Evolutionary conservation across 345 rosid species (phyloP), one percentile per base, ranked within the genome.

Genomic region (Brassica carinata): DNA sequence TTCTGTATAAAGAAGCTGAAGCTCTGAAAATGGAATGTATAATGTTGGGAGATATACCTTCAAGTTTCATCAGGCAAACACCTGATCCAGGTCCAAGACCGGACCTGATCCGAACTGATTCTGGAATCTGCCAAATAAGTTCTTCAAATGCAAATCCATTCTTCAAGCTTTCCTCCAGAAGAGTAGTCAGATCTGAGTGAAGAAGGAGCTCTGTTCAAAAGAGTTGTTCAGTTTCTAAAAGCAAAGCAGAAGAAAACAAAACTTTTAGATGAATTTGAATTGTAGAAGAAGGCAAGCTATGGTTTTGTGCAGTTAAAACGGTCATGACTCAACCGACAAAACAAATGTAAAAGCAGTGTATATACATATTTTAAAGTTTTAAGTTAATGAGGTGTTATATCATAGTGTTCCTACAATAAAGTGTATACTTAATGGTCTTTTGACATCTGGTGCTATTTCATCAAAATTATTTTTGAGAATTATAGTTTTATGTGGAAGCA

Each of bases 41-140:
- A 67, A 88, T 79, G 75, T 78, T 90, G 73, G 89, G 81, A 74
- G 87, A 64, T 77, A 88, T 82, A 66, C 88, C 92, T 53, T 87
- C 91, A 2, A 88, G 85, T 68, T 84, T 88, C 91, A 88, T 87
- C 45, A 90, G 67, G 69, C 88, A 84, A 10, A 87, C 77, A 40
- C 90, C 91, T 7, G 93, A 90, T 79, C 95, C 95, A 10, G 92
- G 90, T 75, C 92, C 95, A 14, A 89, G 91, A 34, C 91, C 93
- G 93, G 90, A 82, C 96, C 93, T 71, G 93, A 86, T 15, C 96
- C 90, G 69, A 91, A 89, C 72, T 91, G 93, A 64, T 89, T 89
- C 26, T 88, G 87, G 79, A 87, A 83, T 80, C 96, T 88, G 84
- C 71, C 89, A 73, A 88, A 88, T 69, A 89, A 74, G 59, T 74